phyloP scores from a whole-genome alignment of 345 rosid species.

The Moringa oleifera region DNA sequence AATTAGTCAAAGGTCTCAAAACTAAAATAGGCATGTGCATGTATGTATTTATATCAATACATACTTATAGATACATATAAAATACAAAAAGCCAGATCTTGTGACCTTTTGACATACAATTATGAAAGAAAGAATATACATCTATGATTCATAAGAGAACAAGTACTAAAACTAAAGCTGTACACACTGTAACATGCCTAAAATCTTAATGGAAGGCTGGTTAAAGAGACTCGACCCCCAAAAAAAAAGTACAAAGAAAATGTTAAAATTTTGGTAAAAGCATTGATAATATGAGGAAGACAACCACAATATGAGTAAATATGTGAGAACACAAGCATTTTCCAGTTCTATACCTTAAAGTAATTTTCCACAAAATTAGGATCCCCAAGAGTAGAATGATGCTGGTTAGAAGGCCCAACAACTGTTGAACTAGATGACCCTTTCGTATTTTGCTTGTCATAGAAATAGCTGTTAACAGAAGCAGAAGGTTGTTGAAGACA shows the following conservation, averaged over 20 bases:
- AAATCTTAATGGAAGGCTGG: too few species aligned
- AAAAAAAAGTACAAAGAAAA: too few species aligned
- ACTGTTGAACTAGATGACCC: slow-evolving; percentile 25
- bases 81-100: too few species aligned
- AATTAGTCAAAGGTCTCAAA: background rate
- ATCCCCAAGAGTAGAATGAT: slow-evolving; percentile 71
- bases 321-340: slow-evolving; percentile 3
- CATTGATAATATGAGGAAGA: background rate
- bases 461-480: slow-evolving; percentile 29
- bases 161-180: too few species aligned
- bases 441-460: slow-evolving; percentile 21
- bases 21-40: too few species aligned
- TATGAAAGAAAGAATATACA: too few species aligned
- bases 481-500: slow-evolving; percentile 22
- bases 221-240: too few species aligned
- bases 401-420: slow-evolving; percentile 34
- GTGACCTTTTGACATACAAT: too few species aligned
- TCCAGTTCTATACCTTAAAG: slow-evolving; percentile 55
- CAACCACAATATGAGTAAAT: background rate
- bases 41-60: too few species aligned
- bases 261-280: background rate
- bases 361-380: slow-evolving; percentile 92
- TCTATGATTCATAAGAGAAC: too few species aligned
- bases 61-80: too few species aligned
- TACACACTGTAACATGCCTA: too few species aligned